A percentile compares a stretch with the other conserved stretches of the same genome.
phyloP scores from a whole-genome alignment of 352 stramenopile species.

The Stephanocyclus meneghinianus region DNA sequence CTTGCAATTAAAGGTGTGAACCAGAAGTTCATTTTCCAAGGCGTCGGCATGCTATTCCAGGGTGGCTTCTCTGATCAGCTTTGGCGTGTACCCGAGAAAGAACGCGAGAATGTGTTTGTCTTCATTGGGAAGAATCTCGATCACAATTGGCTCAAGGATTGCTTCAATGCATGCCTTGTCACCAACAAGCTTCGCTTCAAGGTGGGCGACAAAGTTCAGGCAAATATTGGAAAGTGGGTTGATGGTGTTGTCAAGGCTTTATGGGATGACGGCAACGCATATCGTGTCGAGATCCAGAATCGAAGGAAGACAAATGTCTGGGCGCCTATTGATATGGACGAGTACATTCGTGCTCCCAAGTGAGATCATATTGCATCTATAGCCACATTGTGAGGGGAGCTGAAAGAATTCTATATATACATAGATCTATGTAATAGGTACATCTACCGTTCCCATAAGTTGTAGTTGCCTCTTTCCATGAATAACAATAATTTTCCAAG shows the following conservation, averaged over 20 bases:
- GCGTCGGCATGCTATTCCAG: slow-evolving; percentile 89
- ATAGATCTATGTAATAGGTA: neutral
- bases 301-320: slow-evolving; percentile 63
- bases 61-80: slow-evolving; percentile 58
- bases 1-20: slow-evolving; percentile 86
- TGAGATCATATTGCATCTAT: neutral
- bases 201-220: slow-evolving; percentile 61
- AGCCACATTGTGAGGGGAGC: neutral
- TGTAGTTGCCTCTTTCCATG: too few species aligned
- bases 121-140: slow-evolving; percentile 86
- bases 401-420: neutral
- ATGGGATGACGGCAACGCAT: slow-evolving; percentile 81
- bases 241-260: slow-evolving; percentile 60
- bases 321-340: slow-evolving; percentile 75
- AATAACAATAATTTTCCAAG: too few species aligned
- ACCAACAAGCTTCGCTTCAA: slow-evolving; percentile 60
- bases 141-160: slow-evolving; percentile 50
- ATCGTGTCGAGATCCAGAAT: slow-evolving; percentile 67
- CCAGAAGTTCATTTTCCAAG: slow-evolving; percentile 89
- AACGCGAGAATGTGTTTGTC: slow-evolving; percentile 85
- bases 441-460: too few species aligned
- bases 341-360: slow-evolving; percentile 51
- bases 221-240: slow-evolving; percentile 62
- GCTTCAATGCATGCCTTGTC: slow-evolving; percentile 66
- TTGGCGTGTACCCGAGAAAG: slow-evolving; percentile 69